A percentile compares a stretch with the other conserved stretches of the same genome.
phyloP scores from a whole-genome alignment of 2,329 filamentous ascomycete species.

The Dothideomycetes sp. region DNA sequence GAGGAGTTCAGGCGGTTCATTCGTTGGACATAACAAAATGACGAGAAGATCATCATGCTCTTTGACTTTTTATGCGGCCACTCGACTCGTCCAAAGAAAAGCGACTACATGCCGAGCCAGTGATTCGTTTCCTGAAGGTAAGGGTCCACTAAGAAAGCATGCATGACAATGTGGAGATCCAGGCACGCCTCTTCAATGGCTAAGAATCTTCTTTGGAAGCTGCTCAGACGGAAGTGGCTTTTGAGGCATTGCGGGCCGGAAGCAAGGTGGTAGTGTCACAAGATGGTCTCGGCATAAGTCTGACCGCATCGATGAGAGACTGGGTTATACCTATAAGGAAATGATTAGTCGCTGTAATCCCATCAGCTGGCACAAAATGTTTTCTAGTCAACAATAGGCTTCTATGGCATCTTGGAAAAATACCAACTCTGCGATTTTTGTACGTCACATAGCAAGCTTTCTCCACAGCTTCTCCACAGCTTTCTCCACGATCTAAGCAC shows the following conservation, averaged over 20 bases:
- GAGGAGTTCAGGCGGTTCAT: no score
- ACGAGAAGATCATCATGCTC: conserved; percentile 11
- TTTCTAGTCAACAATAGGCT: neutral
- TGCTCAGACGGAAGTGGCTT: conserved; percentile 12
- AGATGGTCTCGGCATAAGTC: conserved; percentile 4
- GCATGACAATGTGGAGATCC: conserved; percentile 13
- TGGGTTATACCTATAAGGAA: neutral
- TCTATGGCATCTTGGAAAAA: no score
- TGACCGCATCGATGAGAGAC: conserved; percentile 2
- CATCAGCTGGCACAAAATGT: neutral
- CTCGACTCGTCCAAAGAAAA: neutral
- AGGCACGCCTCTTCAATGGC: conserved; percentile 12
- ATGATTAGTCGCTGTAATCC: conserved; percentile 4
- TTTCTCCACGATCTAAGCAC: conserved; percentile 11
- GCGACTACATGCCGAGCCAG: neutral
- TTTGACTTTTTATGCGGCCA: neutral
- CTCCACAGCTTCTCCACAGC: conserved; percentile 7
- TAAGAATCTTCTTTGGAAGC: neutral
- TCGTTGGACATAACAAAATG: conserved; percentile 7
- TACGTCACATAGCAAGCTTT: conserved; percentile 10
- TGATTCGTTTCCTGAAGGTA: conserved; percentile 6
- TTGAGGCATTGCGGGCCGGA: conserved; percentile 5
- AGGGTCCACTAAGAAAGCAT: conserved; percentile 11
- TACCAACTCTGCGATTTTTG: no score
- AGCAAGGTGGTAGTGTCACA: conserved; percentile 7